These are phyloP conservation scores for Amyloporia xantha DNA, from an alignment of 768 basidiomycete genomes.

Conservation along the genomic window DNA sequence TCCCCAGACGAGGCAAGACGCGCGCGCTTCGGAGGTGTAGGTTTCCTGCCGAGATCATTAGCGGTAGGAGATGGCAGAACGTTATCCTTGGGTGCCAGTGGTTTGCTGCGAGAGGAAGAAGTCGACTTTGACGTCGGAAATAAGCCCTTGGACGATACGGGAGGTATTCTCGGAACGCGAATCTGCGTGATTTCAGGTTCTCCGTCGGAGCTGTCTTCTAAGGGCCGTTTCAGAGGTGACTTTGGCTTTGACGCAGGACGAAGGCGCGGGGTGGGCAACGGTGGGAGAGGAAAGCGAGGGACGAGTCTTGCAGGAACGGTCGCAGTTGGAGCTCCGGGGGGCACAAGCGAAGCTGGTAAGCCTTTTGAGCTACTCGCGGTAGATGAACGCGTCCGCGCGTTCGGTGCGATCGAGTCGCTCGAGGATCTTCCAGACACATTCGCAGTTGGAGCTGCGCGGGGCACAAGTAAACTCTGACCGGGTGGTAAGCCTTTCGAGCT, in stretches of 20 bases:
- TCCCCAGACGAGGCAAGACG: constrained; percentile 29
- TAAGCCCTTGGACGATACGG: background rate
- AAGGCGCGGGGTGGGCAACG: background rate
- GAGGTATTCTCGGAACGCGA: background rate
- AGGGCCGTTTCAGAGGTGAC: constrained; percentile 1
- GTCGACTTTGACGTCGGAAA: background rate
- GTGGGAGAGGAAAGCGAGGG: background rate
- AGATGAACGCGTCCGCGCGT: background rate
- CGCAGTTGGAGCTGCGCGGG: background rate
- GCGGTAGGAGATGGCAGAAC: background rate
- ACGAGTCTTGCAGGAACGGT: background rate
- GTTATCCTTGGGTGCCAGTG: background rate
- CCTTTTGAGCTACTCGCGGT: no score
- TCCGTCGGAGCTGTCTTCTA: constrained; percentile 1
- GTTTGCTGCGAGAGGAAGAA: background rate
- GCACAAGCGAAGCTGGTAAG: no score
- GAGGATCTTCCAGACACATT: no score
- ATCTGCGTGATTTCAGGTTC: background rate
- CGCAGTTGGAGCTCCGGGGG: background rate
- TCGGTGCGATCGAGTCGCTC: background rate
- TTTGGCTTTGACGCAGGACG: background rate
- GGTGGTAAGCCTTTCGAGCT: no score
- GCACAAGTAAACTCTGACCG: no score
- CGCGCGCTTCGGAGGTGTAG: constrained; percentile 28
- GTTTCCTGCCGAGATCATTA: background rate